Conservation (phyloP, 1,284 basidiomycete species). For the Ceratobasidium sp. region DNA sequence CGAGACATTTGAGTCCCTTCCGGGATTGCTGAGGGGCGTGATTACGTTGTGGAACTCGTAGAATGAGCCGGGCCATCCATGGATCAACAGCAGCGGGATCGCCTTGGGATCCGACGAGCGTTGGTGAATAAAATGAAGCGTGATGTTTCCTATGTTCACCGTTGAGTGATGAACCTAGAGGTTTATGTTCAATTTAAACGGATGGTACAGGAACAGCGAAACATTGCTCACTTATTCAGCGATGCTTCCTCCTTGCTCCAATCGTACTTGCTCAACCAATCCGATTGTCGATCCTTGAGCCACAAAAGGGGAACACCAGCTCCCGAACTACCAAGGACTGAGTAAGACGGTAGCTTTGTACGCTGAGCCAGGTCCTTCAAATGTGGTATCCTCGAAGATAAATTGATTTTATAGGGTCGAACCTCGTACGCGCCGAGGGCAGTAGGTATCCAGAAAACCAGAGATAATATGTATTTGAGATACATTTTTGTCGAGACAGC, state of each 20-base stretch:
- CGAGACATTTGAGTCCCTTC: slow-evolving; percentile 21
- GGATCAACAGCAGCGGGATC: slow-evolving; percentile 46
- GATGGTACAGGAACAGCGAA: neutral
- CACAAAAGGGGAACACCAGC: slow-evolving; percentile 12
- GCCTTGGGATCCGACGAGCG: slow-evolving; percentile 34
- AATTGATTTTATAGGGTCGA: neutral
- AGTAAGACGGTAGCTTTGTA: slow-evolving; percentile 48
- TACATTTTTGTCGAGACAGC: neutral
- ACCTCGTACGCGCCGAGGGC: slow-evolving; percentile 10
- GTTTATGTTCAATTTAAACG: neutral
- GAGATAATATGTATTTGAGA: neutral
- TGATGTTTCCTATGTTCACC: slow-evolving; percentile 41
- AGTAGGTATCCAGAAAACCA: neutral
- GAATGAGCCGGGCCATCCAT: slow-evolving; percentile 49
- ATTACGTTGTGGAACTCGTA: slow-evolving; percentile 46
- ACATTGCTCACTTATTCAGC: slow-evolving; percentile 8
- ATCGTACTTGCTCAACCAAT: slow-evolving; percentile 10
- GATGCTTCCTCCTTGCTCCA: slow-evolving; percentile 14
- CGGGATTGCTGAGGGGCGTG: slow-evolving; percentile 22
- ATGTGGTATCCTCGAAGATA: neutral
- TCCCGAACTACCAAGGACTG: slow-evolving; percentile 7
- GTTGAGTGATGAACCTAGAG: slow-evolving; percentile 9
- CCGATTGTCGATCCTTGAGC: slow-evolving; percentile 16
- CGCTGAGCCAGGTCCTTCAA: neutral
- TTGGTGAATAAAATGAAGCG: slow-evolving; percentile 48